Base-by-base conservation (phyloP, 345 rosid species). In the Noccaea caerulescens region DNA sequence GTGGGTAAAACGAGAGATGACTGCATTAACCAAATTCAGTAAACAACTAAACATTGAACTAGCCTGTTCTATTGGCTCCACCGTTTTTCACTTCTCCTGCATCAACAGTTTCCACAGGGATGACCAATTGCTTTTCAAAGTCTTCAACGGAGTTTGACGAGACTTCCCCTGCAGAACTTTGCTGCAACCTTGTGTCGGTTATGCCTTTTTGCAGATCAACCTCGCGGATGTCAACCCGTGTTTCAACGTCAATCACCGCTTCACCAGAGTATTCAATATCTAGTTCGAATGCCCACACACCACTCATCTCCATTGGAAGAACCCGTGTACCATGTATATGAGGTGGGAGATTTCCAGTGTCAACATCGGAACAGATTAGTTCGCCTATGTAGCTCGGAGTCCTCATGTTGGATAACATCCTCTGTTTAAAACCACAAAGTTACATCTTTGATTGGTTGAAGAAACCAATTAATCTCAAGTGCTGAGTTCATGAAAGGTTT, bases 181-280 rank as follows among this genome's bases (percentile, higher is more conserved):
- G 67, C 54, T 80, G 88, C 75, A 79, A 46, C 54, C 71, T 73
- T 47, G 80, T 30, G 36, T 83, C 87, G 34, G 58, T 78, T 62
- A 84, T 72, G 20, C 84, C 89, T 49, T 87, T 82, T 72, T 85
- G 88, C 57, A 84, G 79, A 76, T 86, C 85, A 47, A 75, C 70
- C 61, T 92, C 89, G 13, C 72, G 80, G 67, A 87, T 90, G 77
- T 91, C 92, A 57, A 94, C 77, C 65, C 99, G 88, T 68, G 96
- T 89, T 78, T 83, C 92, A 73, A 94, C 78, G 6, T 85, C 84
- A 63, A 94, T 71, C 36, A 88, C 81, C 12, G 77, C 34, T 34
- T 90, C 98, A 68, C 90, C 95, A 76, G 86, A 82, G 89, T 94
- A 94, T 80, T 94, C 97, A 33, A 88, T 25, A 68, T 91, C 97